Evolutionary conservation across 495 filamentous ascomycete species (phyloP), one percentile per base, ranked within the genome.

Genomic region (Clohesyomyces aquaticus): DNA sequence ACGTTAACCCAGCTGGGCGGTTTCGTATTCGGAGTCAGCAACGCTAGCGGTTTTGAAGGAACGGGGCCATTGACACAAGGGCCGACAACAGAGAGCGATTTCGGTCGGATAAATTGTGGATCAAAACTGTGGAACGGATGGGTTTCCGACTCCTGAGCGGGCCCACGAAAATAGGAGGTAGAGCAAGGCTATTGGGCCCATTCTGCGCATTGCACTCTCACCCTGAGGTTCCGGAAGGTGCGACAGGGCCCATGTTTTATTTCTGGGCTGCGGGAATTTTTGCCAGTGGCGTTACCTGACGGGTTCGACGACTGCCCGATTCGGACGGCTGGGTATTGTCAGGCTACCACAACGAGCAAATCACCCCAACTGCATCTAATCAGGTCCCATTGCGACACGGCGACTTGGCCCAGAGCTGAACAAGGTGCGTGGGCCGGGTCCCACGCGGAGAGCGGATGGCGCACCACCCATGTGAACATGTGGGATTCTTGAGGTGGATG

Each of bases 11-110:
- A 6, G 14, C 6, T 6, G 6, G 32, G 6, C 32, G 32, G 32
- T 38, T 38, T 38, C 32, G 32, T 38, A 38, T 38, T 38, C 32
- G 32, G 32, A 38, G 32, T 38, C 32, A 38, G 32, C 32, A 38
- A 6, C 32, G 6, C 14, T 6, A 38, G 6, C 14, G 32, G 32
- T 38, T 38, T 38, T 38, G 32, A 38, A 6, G 14, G 32, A 6
- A 38, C 32, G 6, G 6, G 6, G 32, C 32, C 6, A 38, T 14
- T 6, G 32, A 6, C 32, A 38, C 6, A 38, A 14, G 14, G 14
- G 14, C 14, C 32, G 32, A 38, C 32, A 14, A 38, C 14, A 14
- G 32, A 38, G n/a, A 38, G 32, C 32, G 14, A 38, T 38, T 6
- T 38, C 32, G 32, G 6, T 14, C 6, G 32, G 6, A 14, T 6